Conservation (phyloP, 2,329 filamentous ascomycete genomes). For the Neofusicoccum laricinum region DNA sequence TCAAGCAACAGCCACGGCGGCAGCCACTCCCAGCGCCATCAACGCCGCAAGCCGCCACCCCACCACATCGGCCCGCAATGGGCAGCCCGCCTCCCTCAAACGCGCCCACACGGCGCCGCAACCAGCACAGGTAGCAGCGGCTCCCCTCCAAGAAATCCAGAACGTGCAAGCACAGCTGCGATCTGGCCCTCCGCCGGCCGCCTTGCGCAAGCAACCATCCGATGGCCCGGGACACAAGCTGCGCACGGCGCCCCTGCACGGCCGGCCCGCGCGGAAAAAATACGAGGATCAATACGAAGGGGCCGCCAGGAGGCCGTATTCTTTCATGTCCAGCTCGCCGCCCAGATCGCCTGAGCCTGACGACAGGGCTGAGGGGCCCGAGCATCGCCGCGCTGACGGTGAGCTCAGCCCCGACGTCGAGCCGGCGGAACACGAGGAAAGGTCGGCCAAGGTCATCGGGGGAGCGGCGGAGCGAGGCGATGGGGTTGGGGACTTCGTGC, state of each 20-base stretch:
- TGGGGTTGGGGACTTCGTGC: background rate
- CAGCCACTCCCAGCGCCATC: background rate
- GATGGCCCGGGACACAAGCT: background rate
- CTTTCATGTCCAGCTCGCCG: slow-evolving; percentile 2
- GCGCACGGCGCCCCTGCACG: slow-evolving; percentile 3
- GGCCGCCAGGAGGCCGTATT: background rate
- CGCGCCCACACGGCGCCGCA: background rate
- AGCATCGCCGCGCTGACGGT: too few species aligned
- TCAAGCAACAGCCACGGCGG: background rate
- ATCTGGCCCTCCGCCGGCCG: background rate
- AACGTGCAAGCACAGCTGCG: background rate
- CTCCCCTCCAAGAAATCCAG: slow-evolving; percentile 3
- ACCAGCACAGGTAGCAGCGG: background rate
- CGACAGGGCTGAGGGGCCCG: background rate
- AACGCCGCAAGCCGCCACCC: background rate
- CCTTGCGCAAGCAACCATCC: background rate
- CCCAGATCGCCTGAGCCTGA: background rate
- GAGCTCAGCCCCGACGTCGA: too few species aligned
- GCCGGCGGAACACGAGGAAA: too few species aligned
- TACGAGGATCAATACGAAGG: background rate
- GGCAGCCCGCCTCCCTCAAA: background rate
- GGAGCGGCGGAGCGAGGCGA: background rate
- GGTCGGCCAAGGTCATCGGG: background rate
- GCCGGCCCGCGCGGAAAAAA: background rate
- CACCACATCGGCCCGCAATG: background rate